Evolutionary conservation across 2,329 filamentous ascomycete genomes (phyloP).

Genomic region (Laburnicola sp.): DNA sequence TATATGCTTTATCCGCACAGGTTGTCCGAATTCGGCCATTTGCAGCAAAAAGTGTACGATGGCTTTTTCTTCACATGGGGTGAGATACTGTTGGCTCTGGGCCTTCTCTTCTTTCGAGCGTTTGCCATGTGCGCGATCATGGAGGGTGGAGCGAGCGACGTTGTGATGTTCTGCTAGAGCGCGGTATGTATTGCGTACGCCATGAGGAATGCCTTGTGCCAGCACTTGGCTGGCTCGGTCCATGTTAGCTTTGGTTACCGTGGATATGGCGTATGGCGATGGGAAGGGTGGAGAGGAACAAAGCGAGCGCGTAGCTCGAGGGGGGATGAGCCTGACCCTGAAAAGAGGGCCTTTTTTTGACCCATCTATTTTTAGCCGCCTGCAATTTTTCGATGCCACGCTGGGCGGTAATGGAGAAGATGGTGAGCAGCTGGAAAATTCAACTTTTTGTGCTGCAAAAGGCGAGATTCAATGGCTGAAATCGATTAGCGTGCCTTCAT

Average conservation of each 20-base stretch:
- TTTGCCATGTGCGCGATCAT: no score
- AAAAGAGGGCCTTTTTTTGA: background rate
- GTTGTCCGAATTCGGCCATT: no score
- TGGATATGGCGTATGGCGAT: background rate
- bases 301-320: no score
- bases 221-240: conserved; percentile 2
- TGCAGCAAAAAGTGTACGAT: no score
- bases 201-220: background rate
- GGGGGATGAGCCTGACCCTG: background rate
- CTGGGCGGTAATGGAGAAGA: conserved; percentile 1
- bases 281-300: background rate
- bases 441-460: background rate
- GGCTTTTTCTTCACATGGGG: no score
- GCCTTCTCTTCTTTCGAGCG: no score
- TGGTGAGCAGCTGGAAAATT: background rate
- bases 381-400: background rate
- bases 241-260: background rate
- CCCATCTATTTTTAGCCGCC: background rate
- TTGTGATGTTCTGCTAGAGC: no score
- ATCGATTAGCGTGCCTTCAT: background rate
- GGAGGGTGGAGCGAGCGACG: no score
- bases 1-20: no score
- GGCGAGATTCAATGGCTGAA: background rate
- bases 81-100: no score
- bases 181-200: background rate